These are phyloP conservation scores for Chaetomidium leptoderma DNA, from an alignment of 495 filamentous ascomycete genomes.

Conservation along the genomic window DNA sequence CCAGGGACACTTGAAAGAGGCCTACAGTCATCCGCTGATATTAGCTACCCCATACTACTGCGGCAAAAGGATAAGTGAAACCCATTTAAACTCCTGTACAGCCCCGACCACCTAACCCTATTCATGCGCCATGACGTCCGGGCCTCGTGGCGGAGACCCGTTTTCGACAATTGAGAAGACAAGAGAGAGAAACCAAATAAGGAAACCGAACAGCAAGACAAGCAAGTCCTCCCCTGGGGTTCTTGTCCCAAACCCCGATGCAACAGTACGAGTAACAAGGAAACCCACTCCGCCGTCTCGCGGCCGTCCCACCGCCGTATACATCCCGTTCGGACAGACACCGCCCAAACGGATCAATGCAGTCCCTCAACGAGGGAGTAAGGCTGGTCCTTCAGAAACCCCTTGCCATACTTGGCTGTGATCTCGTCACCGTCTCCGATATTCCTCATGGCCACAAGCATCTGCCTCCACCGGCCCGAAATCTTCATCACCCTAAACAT, in stretches of 20 bases:
- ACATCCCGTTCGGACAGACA: neutral
- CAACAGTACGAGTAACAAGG: neutral
- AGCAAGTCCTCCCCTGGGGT: neutral
- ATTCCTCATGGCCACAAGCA: constrained; percentile 23
- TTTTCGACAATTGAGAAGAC: neutral
- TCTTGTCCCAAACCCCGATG: neutral
- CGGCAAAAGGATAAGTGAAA: neutral
- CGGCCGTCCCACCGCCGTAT: neutral
- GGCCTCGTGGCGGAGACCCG: neutral
- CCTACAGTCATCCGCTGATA: no score
- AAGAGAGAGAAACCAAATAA: neutral
- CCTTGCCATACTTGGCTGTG: constrained; percentile 27
- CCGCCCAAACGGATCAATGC: constrained; percentile 5
- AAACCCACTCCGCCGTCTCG: neutral
- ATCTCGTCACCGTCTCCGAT: constrained; percentile 30
- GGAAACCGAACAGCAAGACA: neutral
- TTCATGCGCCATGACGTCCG: neutral
- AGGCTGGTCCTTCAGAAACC: constrained; percentile 19
- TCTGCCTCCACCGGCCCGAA: constrained; percentile 25
- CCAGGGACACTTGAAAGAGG: no score
- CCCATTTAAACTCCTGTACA: neutral
- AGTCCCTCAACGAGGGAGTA: constrained; percentile 24
- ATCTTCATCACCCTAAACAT: constrained; percentile 25
- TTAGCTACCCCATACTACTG: neutral
- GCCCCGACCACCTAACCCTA: neutral